These are phyloP conservation scores for Mrakiaceae sp. DNA, from an alignment of 1,284 basidiomycete species.

Conservation along the genomic window DNA sequence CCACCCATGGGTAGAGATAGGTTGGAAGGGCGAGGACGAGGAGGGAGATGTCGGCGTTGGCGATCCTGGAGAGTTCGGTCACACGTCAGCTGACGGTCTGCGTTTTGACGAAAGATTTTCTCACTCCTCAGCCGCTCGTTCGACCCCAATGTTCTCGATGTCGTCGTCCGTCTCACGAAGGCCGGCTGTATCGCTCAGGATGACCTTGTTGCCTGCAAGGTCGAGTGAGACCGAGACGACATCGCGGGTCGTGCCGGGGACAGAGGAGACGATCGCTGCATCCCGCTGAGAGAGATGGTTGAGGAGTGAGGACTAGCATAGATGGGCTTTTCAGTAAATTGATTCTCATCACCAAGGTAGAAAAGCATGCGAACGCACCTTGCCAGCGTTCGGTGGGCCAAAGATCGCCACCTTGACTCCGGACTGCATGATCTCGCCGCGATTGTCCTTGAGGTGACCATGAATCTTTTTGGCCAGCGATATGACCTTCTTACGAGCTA, in stretches of 20 bases:
- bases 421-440: conserved; percentile 70
- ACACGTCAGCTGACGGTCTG: neutral
- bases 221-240: conserved; percentile 71
- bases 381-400: conserved; percentile 81
- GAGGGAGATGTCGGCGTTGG: conserved; percentile 55
- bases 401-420: conserved; percentile 74
- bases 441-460: conserved; percentile 50
- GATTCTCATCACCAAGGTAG: neutral
- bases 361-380: conserved; percentile 43
- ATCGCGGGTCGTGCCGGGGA: conserved; percentile 80
- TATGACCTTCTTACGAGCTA: conserved; percentile 43
- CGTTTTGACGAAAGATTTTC: conserved; percentile 21
- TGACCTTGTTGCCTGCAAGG: conserved; percentile 69
- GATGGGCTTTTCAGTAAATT: neutral
- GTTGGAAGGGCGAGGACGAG: conserved; percentile 62
- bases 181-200: conserved; percentile 74
- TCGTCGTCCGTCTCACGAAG: conserved; percentile 56
- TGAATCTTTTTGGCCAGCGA: conserved; percentile 44
- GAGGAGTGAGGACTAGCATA: conserved; percentile 2
- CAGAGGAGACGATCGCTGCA: conserved; percentile 73
- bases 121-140: conserved; percentile 54
- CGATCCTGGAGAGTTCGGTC: conserved; percentile 40
- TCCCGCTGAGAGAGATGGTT: conserved; percentile 55
- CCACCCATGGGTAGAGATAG: conserved; percentile 26
- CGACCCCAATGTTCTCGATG: conserved; percentile 72